Conservation (phyloP, 2,329 filamentous ascomycete genomes). For the Xylariomycetidae sp. region DNA sequence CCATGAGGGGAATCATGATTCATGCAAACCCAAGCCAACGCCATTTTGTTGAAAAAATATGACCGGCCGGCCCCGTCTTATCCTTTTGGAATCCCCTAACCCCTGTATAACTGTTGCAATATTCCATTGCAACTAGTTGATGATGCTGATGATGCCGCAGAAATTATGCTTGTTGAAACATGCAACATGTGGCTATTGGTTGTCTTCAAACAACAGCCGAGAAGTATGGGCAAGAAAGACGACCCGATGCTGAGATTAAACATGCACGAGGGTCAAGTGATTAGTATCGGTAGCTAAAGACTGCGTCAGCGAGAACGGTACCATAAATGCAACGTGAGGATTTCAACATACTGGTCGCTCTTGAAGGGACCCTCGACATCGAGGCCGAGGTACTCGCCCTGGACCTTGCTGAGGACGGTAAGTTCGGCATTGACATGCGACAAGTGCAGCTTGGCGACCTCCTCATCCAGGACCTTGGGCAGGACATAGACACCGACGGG, state of each 20-base stretch:
- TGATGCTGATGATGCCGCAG: slow-evolving; percentile 19
- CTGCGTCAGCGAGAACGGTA: slow-evolving; percentile 16
- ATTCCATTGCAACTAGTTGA: slow-evolving; percentile 23
- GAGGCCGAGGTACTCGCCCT: slow-evolving; percentile 93
- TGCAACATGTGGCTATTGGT: slow-evolving; percentile 6
- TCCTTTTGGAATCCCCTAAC: slow-evolving; percentile 23
- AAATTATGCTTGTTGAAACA: slow-evolving; percentile 17
- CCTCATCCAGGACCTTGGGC: slow-evolving; percentile 98
- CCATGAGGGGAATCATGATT: slow-evolving; percentile 35
- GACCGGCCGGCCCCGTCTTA: slow-evolving; percentile 25
- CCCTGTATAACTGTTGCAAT: slow-evolving; percentile 16
- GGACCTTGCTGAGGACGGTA: slow-evolving; percentile 74
- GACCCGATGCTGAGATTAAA: too few species aligned
- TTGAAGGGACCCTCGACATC: slow-evolving; percentile 89
- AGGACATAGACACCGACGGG: slow-evolving; percentile 90
- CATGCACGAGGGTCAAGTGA: too few species aligned
- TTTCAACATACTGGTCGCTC: slow-evolving; percentile 71
- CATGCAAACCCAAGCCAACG: slow-evolving; percentile 33
- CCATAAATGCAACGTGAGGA: background rate
- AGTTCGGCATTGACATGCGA: slow-evolving; percentile 93
- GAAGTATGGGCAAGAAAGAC: too few species aligned
- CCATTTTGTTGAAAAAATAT: slow-evolving; percentile 34
- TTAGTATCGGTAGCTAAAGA: slow-evolving; percentile 66
- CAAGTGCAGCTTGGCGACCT: slow-evolving; percentile 92
- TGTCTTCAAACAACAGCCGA: slow-evolving; percentile 6